A percentile compares a stretch with the other conserved stretches of the same genome.
Conservation (phyloP, 164 flowering plant genomes). For the grape (Vitis vinifera) region ASM3070453v1 NC_081814.1:23663001-23663500, state of each 20-base stretch:
- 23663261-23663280: neutral
- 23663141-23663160: conserved; percentile 3
- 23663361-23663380: too few species aligned
- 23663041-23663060: neutral
- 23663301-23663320: too few species aligned
- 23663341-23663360: too few species aligned
- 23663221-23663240: neutral
- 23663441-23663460: too few species aligned
- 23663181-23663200: conserved; percentile 5
- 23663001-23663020: neutral
- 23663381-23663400: too few species aligned
- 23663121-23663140: neutral
- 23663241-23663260: conserved; percentile 3
- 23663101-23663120: neutral
- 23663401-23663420: too few species aligned
- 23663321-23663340: too few species aligned
- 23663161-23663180: conserved; percentile 11
- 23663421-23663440: too few species aligned
- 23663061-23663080: conserved; percentile 2
- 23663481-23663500: too few species aligned
- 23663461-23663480: too few species aligned
- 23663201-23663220: neutral
- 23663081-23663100: neutral
- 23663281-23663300: too few species aligned
- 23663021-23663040: neutral